Evolutionary conservation across 345 rosid species (phyloP).

Genomic region (Ricinus communis): DNA sequence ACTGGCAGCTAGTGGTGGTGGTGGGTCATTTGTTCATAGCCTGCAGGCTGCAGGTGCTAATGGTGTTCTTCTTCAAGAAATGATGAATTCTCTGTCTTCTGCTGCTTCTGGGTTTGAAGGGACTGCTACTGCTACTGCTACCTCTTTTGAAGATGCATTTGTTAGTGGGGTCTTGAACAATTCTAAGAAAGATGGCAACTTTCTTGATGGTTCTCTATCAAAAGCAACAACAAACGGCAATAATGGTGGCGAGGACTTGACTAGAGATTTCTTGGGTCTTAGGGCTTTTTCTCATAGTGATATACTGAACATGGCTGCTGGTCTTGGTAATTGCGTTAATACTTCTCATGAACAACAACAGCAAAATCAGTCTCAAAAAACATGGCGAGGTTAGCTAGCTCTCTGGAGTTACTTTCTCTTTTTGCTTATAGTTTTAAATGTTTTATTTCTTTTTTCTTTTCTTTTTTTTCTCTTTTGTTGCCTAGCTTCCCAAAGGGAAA

Average conservation of each 20-base stretch:
- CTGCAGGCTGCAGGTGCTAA: neutral
- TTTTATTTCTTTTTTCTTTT: conserved; percentile 6
- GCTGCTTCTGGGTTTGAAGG: conserved; percentile 42
- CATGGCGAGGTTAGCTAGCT: conserved; percentile 60
- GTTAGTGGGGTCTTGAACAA: conserved; percentile 39
- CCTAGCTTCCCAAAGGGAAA: conserved; percentile 52
- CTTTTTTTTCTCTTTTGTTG: conserved; percentile 1
- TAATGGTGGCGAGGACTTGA: conserved; percentile 54
- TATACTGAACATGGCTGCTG: conserved; percentile 66
- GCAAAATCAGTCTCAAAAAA: conserved; percentile 43
- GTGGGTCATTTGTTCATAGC: conserved; percentile 20
- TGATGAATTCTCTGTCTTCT: conserved; percentile 43
- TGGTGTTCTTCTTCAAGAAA: conserved; percentile 48
- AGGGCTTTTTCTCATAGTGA: conserved; percentile 70
- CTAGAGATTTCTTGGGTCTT: conserved; percentile 87
- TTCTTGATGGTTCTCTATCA: conserved; percentile 21
- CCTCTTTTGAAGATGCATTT: conserved; percentile 44
- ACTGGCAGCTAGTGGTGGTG: neutral
- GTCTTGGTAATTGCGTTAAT: conserved; percentile 57
- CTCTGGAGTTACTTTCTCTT: neutral
- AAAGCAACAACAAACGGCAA: conserved; percentile 15
- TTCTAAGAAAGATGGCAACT: conserved; percentile 30
- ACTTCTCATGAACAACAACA: conserved; percentile 42
- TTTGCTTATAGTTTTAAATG: neutral
- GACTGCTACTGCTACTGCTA: neutral